These are phyloP conservation scores for Pythium dissotocum DNA, from an alignment of 352 stramenopile species.

Conservation along the genomic window DNA sequence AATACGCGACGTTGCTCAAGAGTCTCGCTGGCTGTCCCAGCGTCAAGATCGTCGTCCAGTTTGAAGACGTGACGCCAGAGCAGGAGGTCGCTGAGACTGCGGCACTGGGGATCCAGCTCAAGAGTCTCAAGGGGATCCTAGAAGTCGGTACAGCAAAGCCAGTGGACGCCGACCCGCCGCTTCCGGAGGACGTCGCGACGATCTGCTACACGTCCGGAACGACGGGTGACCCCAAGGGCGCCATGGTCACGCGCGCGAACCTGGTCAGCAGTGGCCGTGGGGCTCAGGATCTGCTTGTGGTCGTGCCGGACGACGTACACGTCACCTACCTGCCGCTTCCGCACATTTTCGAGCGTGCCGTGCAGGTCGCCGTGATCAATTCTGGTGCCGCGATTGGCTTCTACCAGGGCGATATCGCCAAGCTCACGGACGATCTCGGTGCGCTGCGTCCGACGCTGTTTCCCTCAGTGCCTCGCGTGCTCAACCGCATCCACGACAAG, in stretches of 20 bases:
- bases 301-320: slow-evolving; percentile 69
- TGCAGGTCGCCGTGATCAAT: slow-evolving; percentile 85
- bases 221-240: slow-evolving; percentile 94
- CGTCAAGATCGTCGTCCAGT: slow-evolving; percentile 41
- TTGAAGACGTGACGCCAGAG: slow-evolving; percentile 35
- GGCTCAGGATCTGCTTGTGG: slow-evolving; percentile 1
- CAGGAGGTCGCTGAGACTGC: slow-evolving; percentile 26
- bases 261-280: slow-evolving; percentile 19
- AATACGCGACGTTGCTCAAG: slow-evolving; percentile 43
- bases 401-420: slow-evolving; percentile 80
- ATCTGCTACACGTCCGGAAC: slow-evolving; percentile 93
- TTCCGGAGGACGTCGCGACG: slow-evolving; percentile 81
- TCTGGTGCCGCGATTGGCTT: slow-evolving; percentile 71
- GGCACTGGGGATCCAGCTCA: slow-evolving; percentile 30
- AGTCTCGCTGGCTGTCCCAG: slow-evolving; percentile 34
- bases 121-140: slow-evolving; percentile 35
- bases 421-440: slow-evolving; percentile 93
- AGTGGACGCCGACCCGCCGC: slow-evolving; percentile 34
- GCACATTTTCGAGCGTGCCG: slow-evolving; percentile 94
- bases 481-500: slow-evolving; percentile 97
- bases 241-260: slow-evolving; percentile 88
- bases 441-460: slow-evolving; percentile 91
- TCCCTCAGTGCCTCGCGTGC: slow-evolving; percentile 89
- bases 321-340: slow-evolving; percentile 95
- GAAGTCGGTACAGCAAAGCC: slow-evolving; percentile 28